A percentile compares a stretch with the other conserved stretches of the same genome.
phyloP scores from a whole-genome alignment of 2,329 filamentous ascomycete species.

The Talaromyces islandicus region DNA sequence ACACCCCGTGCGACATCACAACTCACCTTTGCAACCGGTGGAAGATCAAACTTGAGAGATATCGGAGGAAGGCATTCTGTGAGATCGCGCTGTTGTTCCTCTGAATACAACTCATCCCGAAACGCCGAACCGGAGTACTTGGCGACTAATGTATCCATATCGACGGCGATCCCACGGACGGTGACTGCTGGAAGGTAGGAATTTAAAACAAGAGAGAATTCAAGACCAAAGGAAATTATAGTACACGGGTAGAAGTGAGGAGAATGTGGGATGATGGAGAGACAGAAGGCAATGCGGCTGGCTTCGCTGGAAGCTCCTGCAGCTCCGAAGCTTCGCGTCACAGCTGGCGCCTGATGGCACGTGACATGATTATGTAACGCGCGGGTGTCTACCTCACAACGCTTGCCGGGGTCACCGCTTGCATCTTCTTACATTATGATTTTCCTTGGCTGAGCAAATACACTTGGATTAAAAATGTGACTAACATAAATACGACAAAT shows the following conservation, averaged over 20 bases:
- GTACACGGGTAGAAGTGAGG: background rate
- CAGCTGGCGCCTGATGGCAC: constrained; percentile 28
- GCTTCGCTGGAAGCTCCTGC: constrained; percentile 9
- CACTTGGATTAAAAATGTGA: background rate
- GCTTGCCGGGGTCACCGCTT: background rate
- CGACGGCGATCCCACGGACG: constrained; percentile 2
- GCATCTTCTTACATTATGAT: background rate
- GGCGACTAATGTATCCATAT: constrained; percentile 88
- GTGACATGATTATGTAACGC: constrained; percentile 13
- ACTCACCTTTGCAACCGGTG: constrained; percentile 81
- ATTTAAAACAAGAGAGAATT: background rate
- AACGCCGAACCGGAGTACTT: constrained; percentile 78
- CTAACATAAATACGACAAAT: background rate
- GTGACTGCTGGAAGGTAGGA: background rate
- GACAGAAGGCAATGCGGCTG: constrained; percentile 22
- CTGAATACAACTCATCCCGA: constrained; percentile 64
- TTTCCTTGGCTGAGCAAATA: background rate
- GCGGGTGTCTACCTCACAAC: background rate
- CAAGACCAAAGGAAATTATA: constrained; percentile 11
- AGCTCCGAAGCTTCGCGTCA: constrained; percentile 27
- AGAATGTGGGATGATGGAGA: constrained; percentile 4
- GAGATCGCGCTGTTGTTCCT: constrained; percentile 70
- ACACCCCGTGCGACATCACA: background rate
- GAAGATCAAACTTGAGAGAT: constrained; percentile 90
- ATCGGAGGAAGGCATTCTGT: constrained; percentile 66